Conservation (phyloP, 148 eudicot species). For the Rhododendron simsii region DNA sequence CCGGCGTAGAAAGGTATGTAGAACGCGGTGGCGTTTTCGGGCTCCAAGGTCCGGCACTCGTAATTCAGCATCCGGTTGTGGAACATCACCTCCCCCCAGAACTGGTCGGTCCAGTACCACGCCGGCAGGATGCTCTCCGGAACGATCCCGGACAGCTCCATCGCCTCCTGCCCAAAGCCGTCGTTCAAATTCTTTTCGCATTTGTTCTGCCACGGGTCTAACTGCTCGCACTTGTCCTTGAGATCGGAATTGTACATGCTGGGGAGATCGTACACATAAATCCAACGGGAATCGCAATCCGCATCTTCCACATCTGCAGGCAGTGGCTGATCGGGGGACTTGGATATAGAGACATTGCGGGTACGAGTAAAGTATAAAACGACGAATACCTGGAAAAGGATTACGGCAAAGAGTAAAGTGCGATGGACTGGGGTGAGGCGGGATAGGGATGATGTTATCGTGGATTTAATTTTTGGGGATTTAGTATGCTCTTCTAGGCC, state of each 20-base stretch:
- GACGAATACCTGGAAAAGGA: neutral
- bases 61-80: conserved; percentile 53
- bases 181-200: conserved; percentile 53
- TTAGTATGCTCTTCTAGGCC: neutral
- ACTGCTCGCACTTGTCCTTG: conserved; percentile 39
- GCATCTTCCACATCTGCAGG: neutral
- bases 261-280: conserved; percentile 70
- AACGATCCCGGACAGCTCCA: conserved; percentile 19
- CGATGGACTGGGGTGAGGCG: neutral
- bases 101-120: conserved; percentile 81
- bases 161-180: conserved; percentile 53
- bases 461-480: neutral
- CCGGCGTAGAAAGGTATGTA: conserved; percentile 90
- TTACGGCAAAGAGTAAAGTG: neutral
- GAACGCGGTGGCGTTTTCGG: conserved; percentile 57
- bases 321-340: neutral
- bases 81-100: conserved; percentile 51
- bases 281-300: neutral
- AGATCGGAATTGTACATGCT: conserved; percentile 44
- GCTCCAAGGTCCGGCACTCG: conserved; percentile 48
- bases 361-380: neutral
- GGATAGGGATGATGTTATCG: neutral
- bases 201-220: conserved; percentile 52
- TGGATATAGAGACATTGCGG: neutral
- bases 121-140: conserved; percentile 30